Evolutionary conservation across 1,284 basidiomycete genomes (phyloP), one percentile per base, ranked within the genome.

Genomic region (Trichosporon faecale): DNA sequence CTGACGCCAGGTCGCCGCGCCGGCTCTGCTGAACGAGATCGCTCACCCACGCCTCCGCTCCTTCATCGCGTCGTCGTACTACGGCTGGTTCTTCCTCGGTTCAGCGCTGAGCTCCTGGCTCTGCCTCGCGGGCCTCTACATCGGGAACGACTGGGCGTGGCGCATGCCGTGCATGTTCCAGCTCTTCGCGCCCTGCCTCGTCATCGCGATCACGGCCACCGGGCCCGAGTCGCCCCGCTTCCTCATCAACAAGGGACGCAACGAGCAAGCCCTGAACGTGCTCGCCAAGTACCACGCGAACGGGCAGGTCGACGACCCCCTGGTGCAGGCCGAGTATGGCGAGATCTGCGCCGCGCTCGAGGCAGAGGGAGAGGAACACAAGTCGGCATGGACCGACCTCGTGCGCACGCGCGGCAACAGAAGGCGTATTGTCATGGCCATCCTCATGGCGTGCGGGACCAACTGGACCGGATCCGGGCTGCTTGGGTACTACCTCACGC

Each of bases 31-130:
- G 66, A 89, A 90, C 35, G 91, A 93, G 79, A 83, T 93, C 25
- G 86, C 91, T 0, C 92, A 92, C 79, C 91, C 91, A 6, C 84
- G 86, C 0, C 88, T 92, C 78, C 89, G 91, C 72, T 89, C 89
- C 5, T 86, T 87, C 9, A 81, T 91, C 61, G 91, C 89, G 3
- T 88, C 90, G 2, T 83, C 88, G 49, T 92, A 91, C 85, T 91
- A 92, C 84, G 89, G 89, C n/a, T 87, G 91, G 66, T 92, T 90
- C 90, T 82, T 79, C 70, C 88, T 89, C 25, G 91, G 91, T 69
- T 86, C 90, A 12, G 70, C 74, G 21, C 60, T 69, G 16, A 85
- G 71, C 16, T 72, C 71, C 0, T 78, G 72, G 70, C 46, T 75
- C n/a, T 65, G 64, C 23, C 40, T 67, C 6, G 66, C 55, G 5